Percentiles rank a stretch among this genome's conserved stretches.
Evolutionary conservation across 257 asterid genomes (phyloP).

Genomic region (Thymus quinquecostatus): DNA sequence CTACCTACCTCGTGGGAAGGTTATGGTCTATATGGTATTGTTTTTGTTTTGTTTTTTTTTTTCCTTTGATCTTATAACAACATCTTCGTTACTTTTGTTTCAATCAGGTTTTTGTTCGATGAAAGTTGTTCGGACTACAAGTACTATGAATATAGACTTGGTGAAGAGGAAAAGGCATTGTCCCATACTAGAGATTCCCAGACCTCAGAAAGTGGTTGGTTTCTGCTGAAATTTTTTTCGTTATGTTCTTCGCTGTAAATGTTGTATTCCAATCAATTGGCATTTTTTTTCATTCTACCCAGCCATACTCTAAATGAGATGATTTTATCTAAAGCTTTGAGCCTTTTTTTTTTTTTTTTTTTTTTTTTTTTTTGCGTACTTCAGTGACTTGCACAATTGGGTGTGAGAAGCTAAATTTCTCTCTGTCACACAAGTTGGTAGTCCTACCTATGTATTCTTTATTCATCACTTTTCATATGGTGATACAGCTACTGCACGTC

Average conservation of each 20-base stretch:
- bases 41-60: background rate
- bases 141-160: conserved; percentile 73
- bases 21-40: conserved; percentile 12
- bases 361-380: background rate
- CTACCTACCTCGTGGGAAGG: conserved; percentile 8
- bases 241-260: conserved; percentile 15
- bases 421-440: background rate
- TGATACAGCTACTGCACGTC: conserved; percentile 38
- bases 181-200: conserved; percentile 58
- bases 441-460: background rate
- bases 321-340: background rate
- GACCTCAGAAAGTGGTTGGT: conserved; percentile 60
- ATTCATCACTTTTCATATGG: conserved; percentile 25
- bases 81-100: conserved; percentile 19
- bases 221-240: conserved; percentile 21
- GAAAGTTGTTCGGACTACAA: conserved; percentile 80
- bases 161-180: conserved; percentile 73
- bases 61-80: background rate
- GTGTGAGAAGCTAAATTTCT: background rate
- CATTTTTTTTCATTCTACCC: background rate
- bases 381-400: background rate
- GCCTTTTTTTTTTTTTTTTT: background rate
- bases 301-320: conserved; percentile 3
- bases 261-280: conserved; percentile 8
- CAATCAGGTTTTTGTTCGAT: conserved; percentile 76